phyloP scores from a whole-genome alignment of 2,329 filamentous ascomycete species.

The Cordyceps militaris region DNA sequence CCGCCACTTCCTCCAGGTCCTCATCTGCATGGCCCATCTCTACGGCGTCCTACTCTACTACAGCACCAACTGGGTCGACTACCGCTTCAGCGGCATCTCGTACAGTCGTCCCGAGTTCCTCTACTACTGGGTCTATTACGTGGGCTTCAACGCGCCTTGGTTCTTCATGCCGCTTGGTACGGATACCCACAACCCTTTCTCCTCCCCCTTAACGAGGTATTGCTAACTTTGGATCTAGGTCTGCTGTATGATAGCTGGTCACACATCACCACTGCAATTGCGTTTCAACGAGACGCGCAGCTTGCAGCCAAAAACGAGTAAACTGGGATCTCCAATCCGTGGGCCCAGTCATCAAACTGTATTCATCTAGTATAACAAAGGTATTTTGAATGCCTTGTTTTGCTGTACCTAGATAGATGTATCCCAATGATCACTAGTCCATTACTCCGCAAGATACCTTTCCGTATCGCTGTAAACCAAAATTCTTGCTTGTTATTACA shows the following conservation, averaged over 20 bases:
- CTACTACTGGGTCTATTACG: slow-evolving; percentile 59
- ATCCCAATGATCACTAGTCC: neutral
- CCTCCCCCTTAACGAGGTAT: neutral
- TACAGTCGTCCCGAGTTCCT: slow-evolving; percentile 53
- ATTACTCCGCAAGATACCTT: slow-evolving; percentile 5
- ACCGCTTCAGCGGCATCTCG: slow-evolving; percentile 35
- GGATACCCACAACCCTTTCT: slow-evolving; percentile 20
- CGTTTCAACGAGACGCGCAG: slow-evolving; percentile 10
- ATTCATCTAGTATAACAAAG: neutral
- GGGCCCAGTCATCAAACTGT: neutral
- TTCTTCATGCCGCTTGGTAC: slow-evolving; percentile 47
- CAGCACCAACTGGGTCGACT: slow-evolving; percentile 46
- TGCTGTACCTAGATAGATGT: neutral
- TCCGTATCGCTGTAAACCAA: slow-evolving; percentile 10
- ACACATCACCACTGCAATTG: slow-evolving; percentile 23
- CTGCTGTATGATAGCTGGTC: slow-evolving; percentile 27
- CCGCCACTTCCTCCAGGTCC: slow-evolving; percentile 45
- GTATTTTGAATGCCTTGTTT: neutral
- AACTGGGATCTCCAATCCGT: neutral
- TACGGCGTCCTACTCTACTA: slow-evolving; percentile 60
- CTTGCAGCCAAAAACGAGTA: slow-evolving; percentile 18
- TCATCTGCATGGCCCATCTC: slow-evolving; percentile 46
- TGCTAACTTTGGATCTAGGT: slow-evolving; percentile 16
- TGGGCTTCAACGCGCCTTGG: slow-evolving; percentile 56
- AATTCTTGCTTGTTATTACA: slow-evolving; percentile 18